Evolutionary conservation across 352 stramenopile species (phyloP), one percentile per base, ranked within the genome.

Genomic region (Globisporangium takayamanum): DNA sequence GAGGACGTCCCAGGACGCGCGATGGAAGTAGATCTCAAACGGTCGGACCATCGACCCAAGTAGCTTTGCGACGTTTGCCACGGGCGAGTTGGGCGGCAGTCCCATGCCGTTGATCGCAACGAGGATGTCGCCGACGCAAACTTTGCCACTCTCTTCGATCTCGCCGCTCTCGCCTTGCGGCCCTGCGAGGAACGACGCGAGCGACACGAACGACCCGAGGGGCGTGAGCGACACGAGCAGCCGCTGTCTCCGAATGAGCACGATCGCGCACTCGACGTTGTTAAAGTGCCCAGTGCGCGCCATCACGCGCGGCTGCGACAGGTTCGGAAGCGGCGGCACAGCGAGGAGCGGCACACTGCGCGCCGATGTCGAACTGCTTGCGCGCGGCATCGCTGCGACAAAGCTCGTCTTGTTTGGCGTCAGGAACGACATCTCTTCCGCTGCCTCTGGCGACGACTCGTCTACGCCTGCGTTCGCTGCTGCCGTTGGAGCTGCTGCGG

Each of bases 141-240:
- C 83, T 44, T 78, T 81, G 37, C 83, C 80, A 53, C 80, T 89
- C 33, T 67, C 53, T 59, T 93, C 80, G 33, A 93, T 78, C 60
- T 93, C 83, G 8, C 83, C 83, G 11, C 47, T 39, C 22, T 73
- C 57, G 2, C 79, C 83, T 41, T 51, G 47, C n/a, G 78, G 65
- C n/a, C 81, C 70, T 11, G 33, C 53, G 18, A 86, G 72, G 28
- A 89, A 90, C 7, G 80, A 85, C 10, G 83, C 87, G 33, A 90
- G 64, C 1, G 70, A 73, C 7, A 90, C 73, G 20, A 72, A 67
- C 1, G 67, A 73, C 15, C 76, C 78, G 39, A 87, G 69, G 3
- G 69, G 39, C 7, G 65, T 74, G 53, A 90, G 68, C 30, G 83
- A 89, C 28, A 92, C 61, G 54, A 73, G 78, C 53, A 92, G 57